Conservation (phyloP, 1,139 yeast species). For the Blastobotrys buckinghamii region DNA sequence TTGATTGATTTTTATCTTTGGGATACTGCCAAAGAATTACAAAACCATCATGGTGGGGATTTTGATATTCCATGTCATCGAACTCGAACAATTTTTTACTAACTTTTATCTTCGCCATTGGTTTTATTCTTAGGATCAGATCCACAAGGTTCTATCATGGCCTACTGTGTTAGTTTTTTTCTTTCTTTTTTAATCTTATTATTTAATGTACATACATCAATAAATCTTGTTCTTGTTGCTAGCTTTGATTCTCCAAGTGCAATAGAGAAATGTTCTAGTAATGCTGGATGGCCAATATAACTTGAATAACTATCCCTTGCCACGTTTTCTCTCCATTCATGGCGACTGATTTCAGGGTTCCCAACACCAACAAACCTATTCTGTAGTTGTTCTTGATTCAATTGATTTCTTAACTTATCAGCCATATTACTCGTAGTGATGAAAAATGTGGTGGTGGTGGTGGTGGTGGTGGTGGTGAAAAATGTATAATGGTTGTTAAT, state of each 20-base stretch:
- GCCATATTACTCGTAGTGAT: constrained; percentile 4
- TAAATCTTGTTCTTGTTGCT: constrained; percentile 44
- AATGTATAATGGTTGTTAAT: too few species aligned
- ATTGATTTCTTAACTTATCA: constrained; percentile 66
- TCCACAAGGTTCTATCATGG: constrained; percentile 15
- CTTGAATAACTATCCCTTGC: constrained; percentile 72
- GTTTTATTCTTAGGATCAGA: constrained; percentile 5
- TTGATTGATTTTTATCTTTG: constrained; percentile 40
- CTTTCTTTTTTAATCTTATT: background rate
- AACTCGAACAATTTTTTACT: constrained; percentile 36
- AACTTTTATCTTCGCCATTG: background rate
- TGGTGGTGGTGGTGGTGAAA: too few species aligned
- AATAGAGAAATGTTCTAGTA: constrained; percentile 61
- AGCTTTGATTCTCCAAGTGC: constrained; percentile 52
- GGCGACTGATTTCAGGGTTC: constrained; percentile 57
- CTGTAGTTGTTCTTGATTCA: constrained; percentile 55
- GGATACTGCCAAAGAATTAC: constrained; percentile 40
- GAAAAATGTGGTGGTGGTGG: too few species aligned
- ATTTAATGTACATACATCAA: constrained; percentile 44
- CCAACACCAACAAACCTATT: constrained; percentile 67
- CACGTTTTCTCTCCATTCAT: constrained; percentile 54
- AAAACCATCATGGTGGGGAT: constrained; percentile 23
- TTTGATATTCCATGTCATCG: constrained; percentile 34
- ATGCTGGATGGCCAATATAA: constrained; percentile 60
- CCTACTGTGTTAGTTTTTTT: background rate